phyloP scores from a whole-genome alignment of 2,329 filamentous ascomycete genomes.

The Pezicula carpinea region DNA sequence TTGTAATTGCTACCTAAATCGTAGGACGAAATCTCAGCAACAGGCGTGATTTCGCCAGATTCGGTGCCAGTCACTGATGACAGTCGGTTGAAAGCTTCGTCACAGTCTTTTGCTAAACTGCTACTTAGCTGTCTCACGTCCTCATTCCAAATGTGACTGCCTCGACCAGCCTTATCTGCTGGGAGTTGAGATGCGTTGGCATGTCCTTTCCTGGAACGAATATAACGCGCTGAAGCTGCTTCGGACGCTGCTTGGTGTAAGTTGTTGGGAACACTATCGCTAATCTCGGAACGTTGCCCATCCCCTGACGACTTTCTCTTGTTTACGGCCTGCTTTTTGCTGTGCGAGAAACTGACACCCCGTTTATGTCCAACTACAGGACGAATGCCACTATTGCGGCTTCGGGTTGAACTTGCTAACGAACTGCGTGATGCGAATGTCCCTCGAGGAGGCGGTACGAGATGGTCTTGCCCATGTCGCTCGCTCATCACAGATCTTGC shows the following conservation, averaged over 20 bases:
- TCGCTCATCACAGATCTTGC: slow-evolving; percentile 6
- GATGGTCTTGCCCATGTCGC: slow-evolving; percentile 10
- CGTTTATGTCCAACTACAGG: slow-evolving; percentile 51
- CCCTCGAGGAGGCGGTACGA: slow-evolving; percentile 11
- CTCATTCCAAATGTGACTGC: slow-evolving; percentile 51
- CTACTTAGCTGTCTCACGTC: slow-evolving; percentile 80
- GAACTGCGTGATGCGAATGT: slow-evolving; percentile 40
- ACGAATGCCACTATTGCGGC: slow-evolving; percentile 31
- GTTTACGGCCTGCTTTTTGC: slow-evolving; percentile 29
- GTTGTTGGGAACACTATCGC: slow-evolving; percentile 17
- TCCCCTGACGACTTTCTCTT: slow-evolving; percentile 1
- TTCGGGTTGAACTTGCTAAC: slow-evolving; percentile 39
- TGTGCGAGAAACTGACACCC: slow-evolving; percentile 58
- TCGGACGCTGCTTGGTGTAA: slow-evolving; percentile 8
- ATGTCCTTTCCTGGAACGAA: slow-evolving; percentile 25
- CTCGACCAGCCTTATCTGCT: slow-evolving; percentile 11
- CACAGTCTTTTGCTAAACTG: slow-evolving; percentile 83
- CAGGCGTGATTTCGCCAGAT: neutral
- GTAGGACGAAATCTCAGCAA: neutral
- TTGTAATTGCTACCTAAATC: neutral
- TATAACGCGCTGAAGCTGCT: slow-evolving; percentile 20
- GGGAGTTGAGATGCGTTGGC: slow-evolving; percentile 4
- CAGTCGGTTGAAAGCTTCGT: slow-evolving; percentile 79
- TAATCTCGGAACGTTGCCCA: slow-evolving; percentile 11
- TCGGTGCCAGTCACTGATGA: slow-evolving; percentile 36